Base-by-base conservation (phyloP, 2,329 filamentous ascomycete species). In the Raffaelea albimanens region DNA sequence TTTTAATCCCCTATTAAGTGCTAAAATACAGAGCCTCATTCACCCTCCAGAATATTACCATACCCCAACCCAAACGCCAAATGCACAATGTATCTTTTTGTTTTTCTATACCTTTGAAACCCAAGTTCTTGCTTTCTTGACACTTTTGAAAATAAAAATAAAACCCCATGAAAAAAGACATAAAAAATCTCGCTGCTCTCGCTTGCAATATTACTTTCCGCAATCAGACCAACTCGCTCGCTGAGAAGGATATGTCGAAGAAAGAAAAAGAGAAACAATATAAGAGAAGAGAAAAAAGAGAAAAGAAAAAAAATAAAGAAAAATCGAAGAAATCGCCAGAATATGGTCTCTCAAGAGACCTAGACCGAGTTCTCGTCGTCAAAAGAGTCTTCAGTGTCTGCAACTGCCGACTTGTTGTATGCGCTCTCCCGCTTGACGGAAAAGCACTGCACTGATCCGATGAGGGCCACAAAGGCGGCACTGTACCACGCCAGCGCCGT, bases 401-500 rank as follows among this genome's bases (percentile, higher is more conserved):
- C 39, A 46, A 43, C 25, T 25, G 19, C 45, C 13, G 19, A 14
- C 22, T 25, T 20, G n/a, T 16, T 31, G n/a, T 21, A 14, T 18
- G 23, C 25, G 5, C 52, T 55, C 38, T 58, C 57, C 29, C 68
- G 60, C 55, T 62, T 55, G 5, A 82, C 70, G 7, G 64, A 68
- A 56, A 83, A 81, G 60, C 78, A 80, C 60, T 84, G 80, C 4
- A 80, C 51, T 1, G 78, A 69, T 3, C 79, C 81, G 20, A 78
- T 53, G 4, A 71, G 54, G 2, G 81, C 80, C 18, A 78, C 71
- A 7, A 76, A 44, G 2, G 73, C 72, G 54, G 76, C 81, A 36
- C 75, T 76, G 53, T 79, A 83, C 80, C 80, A 85, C 9, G 79
- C 76, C 33, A 83, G 57, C 0, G 73, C 77, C 2, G 78, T 79